Evolutionary conservation across 768 basidiomycete genomes (phyloP).

Genomic region (Podaxis sp.): DNA sequence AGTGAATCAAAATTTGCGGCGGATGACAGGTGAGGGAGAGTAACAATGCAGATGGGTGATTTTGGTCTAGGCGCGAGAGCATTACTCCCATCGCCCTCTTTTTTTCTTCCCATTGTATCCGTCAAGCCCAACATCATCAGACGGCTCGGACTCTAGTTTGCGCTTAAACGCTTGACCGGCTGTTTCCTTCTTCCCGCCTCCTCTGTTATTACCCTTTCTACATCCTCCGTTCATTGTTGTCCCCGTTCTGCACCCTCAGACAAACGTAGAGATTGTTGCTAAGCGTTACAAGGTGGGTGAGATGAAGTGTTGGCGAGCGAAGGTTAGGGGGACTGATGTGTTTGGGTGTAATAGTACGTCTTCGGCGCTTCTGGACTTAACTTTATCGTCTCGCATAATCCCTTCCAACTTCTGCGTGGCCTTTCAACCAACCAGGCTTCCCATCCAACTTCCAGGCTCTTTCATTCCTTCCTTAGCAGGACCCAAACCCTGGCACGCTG

Average conservation of each 20-base stretch:
- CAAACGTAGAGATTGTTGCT: neutral
- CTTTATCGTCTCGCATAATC: constrained; percentile 6
- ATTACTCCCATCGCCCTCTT: neutral
- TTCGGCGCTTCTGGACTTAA: constrained; percentile 5
- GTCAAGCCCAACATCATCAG: too few relatives aligned
- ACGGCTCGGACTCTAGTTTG: too few relatives aligned
- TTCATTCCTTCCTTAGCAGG: neutral
- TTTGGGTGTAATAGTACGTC: neutral
- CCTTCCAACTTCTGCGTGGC: neutral
- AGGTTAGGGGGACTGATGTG: neutral
- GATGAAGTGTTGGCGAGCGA: neutral
- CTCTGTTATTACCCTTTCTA: neutral
- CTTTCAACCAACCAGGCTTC: neutral
- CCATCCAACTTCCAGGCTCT: neutral
- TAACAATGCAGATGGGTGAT: neutral
- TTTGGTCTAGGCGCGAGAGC: neutral
- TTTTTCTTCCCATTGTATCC: neutral
- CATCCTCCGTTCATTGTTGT: neutral
- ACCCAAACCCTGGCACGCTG: neutral
- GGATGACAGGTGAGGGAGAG: constrained; percentile 5
- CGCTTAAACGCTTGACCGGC: too few relatives aligned
- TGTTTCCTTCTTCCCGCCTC: neutral
- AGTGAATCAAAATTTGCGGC: constrained; percentile 3
- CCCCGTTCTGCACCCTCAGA: neutral
- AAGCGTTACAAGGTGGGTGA: neutral